Percentiles rank a stretch among this genome's conserved stretches.
These are phyloP conservation scores for Xylariaceae sp. DNA, from an alignment of 2,329 filamentous ascomycete species.

Conservation along the genomic window DNA sequence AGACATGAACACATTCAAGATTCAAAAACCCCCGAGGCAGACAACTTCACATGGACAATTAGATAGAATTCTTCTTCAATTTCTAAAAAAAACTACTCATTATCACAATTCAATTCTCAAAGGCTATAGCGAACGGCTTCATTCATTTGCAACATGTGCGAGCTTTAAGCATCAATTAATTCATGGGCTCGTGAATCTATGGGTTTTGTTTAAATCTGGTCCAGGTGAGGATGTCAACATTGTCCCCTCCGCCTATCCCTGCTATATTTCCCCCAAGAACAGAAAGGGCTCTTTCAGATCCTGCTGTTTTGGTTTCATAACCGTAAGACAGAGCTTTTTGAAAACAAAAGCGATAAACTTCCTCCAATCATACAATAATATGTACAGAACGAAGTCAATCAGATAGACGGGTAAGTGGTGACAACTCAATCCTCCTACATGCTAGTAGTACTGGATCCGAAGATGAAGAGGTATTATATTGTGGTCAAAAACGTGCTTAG, in stretches of 20 bases:
- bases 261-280: slow-evolving; percentile 3
- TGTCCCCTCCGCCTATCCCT: slow-evolving; percentile 4
- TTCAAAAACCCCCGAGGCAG: too few relatives aligned
- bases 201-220: slow-evolving; percentile 3
- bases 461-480: too few relatives aligned
- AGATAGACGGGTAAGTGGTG: slow-evolving; percentile 4
- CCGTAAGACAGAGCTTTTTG: neutral
- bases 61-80: too few relatives aligned
- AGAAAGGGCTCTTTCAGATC: slow-evolving; percentile 6
- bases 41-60: too few relatives aligned
- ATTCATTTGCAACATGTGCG: neutral
- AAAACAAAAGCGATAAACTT: slow-evolving; percentile 1
- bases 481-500: slow-evolving; percentile 16
- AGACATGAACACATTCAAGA: too few relatives aligned
- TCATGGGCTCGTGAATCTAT: slow-evolving; percentile 21
- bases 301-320: neutral
- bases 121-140: neutral
- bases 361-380: slow-evolving; percentile 17
- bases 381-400: slow-evolving; percentile 23
- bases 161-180: neutral
- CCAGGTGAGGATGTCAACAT: slow-evolving; percentile 3
- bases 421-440: slow-evolving; percentile 10
- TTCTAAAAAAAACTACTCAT: too few relatives aligned
- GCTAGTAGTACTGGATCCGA: slow-evolving; percentile 5
- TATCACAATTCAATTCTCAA: neutral